Evolutionary conservation across 2,329 filamentous ascomycete genomes (phyloP).

Genomic region (Mycocentrospora acerina): DNA sequence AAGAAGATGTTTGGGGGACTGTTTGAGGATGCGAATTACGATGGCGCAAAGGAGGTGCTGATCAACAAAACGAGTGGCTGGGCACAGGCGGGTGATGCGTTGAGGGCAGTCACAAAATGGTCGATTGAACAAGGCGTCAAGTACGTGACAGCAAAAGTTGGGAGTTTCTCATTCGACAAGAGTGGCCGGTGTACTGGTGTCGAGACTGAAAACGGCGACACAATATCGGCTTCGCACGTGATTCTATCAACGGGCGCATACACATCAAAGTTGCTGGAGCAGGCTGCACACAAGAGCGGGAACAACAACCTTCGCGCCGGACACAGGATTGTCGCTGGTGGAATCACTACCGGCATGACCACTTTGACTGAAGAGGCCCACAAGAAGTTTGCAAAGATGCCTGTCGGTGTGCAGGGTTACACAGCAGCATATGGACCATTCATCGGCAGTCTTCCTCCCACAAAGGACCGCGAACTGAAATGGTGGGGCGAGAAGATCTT

Average conservation of each 20-base stretch:
- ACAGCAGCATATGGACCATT: conserved; percentile 33
- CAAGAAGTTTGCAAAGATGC: conserved; percentile 35
- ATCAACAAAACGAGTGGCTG: conserved; percentile 64
- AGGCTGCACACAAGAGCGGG: conserved; percentile 49
- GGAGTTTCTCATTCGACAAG: conserved; percentile 51
- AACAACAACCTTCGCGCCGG: conserved; percentile 56
- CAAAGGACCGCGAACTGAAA: conserved; percentile 36
- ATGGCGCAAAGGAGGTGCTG: conserved; percentile 59
- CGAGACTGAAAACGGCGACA: conserved; percentile 37
- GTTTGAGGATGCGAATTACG: conserved; percentile 63
- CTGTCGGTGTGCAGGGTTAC: conserved; percentile 35
- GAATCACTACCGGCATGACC: conserved; percentile 53
- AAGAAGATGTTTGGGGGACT: conserved; percentile 60
- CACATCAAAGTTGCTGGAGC: conserved; percentile 48
- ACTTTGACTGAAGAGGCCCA: conserved; percentile 42
- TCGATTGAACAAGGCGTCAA: conserved; percentile 59
- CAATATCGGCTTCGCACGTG: conserved; percentile 24
- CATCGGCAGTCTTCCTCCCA: conserved; percentile 36
- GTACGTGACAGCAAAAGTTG: conserved; percentile 58
- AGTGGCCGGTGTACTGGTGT: conserved; percentile 45
- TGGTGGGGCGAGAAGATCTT: conserved; percentile 41
- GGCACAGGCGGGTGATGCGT: conserved; percentile 62
- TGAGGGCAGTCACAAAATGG: conserved; percentile 57
- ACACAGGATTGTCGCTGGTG: conserved; percentile 58
- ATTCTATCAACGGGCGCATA: conserved; percentile 47